Percentiles rank a stretch among this genome's conserved stretches.
phyloP scores from a whole-genome alignment of 163 green algal genomes.

The Chlamydomonas reinhardtii region DNA sequence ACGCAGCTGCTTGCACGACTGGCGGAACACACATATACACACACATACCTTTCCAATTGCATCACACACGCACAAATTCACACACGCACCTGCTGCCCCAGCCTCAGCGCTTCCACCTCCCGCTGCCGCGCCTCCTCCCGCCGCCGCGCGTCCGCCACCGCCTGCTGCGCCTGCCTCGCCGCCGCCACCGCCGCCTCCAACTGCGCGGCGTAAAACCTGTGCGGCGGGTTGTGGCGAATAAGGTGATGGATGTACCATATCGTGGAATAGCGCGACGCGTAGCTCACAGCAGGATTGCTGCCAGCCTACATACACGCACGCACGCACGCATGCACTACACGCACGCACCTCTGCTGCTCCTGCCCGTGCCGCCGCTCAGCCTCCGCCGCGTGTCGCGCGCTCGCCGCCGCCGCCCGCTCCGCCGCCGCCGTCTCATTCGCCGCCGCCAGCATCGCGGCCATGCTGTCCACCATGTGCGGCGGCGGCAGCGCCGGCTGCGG shows the following conservation, averaged over 20 bases:
- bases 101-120: conserved; percentile 17
- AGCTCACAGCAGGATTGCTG: too few species aligned
- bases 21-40: too few species aligned
- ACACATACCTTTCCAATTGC: too few species aligned
- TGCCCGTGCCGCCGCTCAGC: conserved; percentile 15
- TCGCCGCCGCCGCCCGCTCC: conserved; percentile 19
- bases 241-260: too few species aligned
- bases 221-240: too few species aligned
- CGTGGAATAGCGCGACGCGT: too few species aligned
- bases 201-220: too few species aligned
- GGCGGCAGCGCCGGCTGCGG: neutral
- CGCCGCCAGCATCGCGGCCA: neutral
- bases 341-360: neutral
- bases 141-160: neutral
- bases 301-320: too few species aligned
- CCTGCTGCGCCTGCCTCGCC: neutral
- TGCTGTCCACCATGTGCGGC: too few species aligned
- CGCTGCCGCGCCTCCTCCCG: neutral
- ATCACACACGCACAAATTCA: too few species aligned
- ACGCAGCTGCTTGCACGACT: too few species aligned
- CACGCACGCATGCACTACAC: too few species aligned
- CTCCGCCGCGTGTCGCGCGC: conserved; percentile 8
- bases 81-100: conserved; percentile 41
- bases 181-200: neutral
- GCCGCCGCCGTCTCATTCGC: conserved; percentile 19